phyloP scores from a whole-genome alignment of 305 asterid species.

The Plantago lanceolata region DNA sequence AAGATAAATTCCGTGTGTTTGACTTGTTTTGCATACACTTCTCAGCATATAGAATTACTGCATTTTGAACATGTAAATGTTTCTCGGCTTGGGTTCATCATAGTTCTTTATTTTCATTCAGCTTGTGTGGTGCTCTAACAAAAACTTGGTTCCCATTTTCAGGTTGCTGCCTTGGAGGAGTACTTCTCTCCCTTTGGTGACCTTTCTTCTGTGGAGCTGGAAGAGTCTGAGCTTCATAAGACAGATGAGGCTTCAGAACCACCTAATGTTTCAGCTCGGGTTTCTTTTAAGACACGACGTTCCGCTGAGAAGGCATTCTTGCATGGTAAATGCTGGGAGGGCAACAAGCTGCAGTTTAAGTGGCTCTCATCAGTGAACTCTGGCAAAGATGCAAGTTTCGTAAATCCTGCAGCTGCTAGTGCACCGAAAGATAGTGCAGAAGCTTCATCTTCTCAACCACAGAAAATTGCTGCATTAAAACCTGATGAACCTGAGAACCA shows the following conservation, averaged over 20 bases:
- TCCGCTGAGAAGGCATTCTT: constrained; percentile 87
- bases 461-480: constrained; percentile 23
- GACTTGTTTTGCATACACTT: no score
- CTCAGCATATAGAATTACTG: no score
- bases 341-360: constrained; percentile 59
- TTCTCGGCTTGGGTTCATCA: no score
- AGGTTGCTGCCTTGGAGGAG: constrained; percentile 76
- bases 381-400: constrained; percentile 40
- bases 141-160: not conserved
- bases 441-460: constrained; percentile 24
- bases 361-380: constrained; percentile 50
- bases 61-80: no score
- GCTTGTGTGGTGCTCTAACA: no score
- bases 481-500: constrained; percentile 26
- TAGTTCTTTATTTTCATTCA: no score
- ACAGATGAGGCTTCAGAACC: constrained; percentile 33
- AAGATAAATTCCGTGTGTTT: no score
- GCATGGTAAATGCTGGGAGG: constrained; percentile 83
- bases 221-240: constrained; percentile 44
- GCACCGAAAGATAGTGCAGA: constrained; percentile 33
- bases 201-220: constrained; percentile 68
- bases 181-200: constrained; percentile 85
- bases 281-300: constrained; percentile 62
- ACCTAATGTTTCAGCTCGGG: constrained; percentile 49
- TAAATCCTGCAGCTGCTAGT: constrained; percentile 36